phyloP scores from a whole-genome alignment of 2,329 filamentous ascomycete genomes.

The Hirsutella rhossiliensis region DNA sequence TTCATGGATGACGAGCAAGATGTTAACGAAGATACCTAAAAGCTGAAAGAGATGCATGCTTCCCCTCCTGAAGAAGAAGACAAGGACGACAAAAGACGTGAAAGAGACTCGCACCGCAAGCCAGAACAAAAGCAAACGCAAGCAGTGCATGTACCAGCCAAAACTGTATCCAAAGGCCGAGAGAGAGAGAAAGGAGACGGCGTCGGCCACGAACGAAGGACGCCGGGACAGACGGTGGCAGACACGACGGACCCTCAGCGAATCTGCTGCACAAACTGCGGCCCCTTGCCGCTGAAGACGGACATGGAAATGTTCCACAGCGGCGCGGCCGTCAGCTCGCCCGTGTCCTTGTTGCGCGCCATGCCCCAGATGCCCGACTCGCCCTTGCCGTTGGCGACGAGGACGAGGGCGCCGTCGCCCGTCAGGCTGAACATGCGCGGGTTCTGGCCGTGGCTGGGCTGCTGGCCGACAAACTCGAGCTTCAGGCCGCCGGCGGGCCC shows the following conservation, averaged over 20 bases:
- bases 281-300: conserved; percentile 12
- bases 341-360: neutral
- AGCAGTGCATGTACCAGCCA: too few species aligned
- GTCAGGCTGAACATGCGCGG: conserved; percentile 20
- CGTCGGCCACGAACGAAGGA: too few species aligned
- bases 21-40: too few species aligned
- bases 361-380: neutral
- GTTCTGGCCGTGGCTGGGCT: conserved; percentile 20
- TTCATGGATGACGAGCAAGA: too few species aligned
- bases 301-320: conserved; percentile 12
- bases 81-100: too few species aligned
- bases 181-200: too few species aligned
- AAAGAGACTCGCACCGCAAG: too few species aligned
- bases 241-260: neutral
- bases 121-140: too few species aligned
- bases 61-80: too few species aligned
- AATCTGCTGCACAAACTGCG: conserved; percentile 21
- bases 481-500: conserved; percentile 6
- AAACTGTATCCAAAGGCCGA: too few species aligned
- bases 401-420: neutral
- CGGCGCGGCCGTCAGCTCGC: conserved; percentile 12
- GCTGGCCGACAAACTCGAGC: conserved; percentile 20
- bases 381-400: neutral
- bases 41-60: too few species aligned
- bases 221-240: too few species aligned